Percentiles rank a stretch among this genome's conserved stretches.
phyloP scores from a whole-genome alignment of 108 stramenopile genomes.

The Conticribra weissflogii region DNA sequence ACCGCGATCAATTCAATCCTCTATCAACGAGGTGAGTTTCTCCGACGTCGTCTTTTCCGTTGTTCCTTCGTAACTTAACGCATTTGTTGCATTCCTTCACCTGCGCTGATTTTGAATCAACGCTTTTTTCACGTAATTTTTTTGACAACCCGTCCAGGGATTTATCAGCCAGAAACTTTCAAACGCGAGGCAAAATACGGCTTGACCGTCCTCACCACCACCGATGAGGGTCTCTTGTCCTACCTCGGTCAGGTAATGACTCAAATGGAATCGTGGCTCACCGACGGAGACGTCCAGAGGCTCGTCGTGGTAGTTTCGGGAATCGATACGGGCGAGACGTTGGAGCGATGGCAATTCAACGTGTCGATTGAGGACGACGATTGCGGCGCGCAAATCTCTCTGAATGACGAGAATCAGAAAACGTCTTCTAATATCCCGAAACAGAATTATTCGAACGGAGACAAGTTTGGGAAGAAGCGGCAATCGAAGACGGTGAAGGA shows the following conservation, averaged over 20 bases:
- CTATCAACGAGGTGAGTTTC: conserved; percentile 88
- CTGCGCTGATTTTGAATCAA: not conserved
- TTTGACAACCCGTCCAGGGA: no score
- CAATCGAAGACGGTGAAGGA: conserved; percentile 87
- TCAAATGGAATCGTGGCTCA: conserved; percentile 93
- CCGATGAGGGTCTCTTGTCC: conserved; percentile 88
- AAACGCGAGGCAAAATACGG: conserved; percentile 93
- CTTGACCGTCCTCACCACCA: conserved; percentile 94
- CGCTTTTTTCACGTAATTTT: not conserved
- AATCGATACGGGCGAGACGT: conserved; percentile 90
- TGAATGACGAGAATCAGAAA: conserved; percentile 11
- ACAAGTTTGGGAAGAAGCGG: conserved; percentile 27
- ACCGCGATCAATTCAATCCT: conserved; percentile 98
- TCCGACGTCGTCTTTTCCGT: no score
- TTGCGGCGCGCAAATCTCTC: conserved; percentile 14
- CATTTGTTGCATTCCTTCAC: not conserved
- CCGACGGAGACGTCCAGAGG: conserved; percentile 88
- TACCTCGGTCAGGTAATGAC: conserved; percentile 91
- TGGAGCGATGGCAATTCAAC: conserved; percentile 99
- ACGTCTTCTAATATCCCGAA: conserved; percentile 27
- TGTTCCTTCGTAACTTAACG: no score
- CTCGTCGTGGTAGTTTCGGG: conserved; percentile 97
- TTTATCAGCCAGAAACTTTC: conserved; percentile 98
- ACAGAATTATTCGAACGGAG: not conserved
- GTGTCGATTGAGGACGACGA: conserved; percentile 68